Evolutionary conservation across 352 stramenopile genomes (phyloP).

Genomic region (Globisporangium viniferum): DNA sequence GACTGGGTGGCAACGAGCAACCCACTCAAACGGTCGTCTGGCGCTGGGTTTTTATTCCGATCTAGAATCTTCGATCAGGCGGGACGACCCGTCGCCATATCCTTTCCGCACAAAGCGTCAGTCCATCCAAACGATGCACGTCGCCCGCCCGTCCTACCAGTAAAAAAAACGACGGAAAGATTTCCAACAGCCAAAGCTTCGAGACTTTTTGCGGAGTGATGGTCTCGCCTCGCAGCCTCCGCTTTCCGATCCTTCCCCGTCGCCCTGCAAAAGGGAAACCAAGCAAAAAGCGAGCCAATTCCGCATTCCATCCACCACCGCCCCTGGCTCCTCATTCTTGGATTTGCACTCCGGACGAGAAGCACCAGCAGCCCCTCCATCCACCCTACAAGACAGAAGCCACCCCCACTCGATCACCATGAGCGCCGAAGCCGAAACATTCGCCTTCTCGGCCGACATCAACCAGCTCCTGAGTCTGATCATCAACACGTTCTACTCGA

Average conservation of each 20-base stretch:
- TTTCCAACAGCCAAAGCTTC: conserved; percentile 24
- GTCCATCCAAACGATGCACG: not conserved
- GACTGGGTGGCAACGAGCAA: not conserved
- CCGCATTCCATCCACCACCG: not conserved
- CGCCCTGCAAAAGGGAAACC: not conserved
- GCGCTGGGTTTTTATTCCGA: conserved; percentile 7
- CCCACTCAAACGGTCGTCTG: not conserved
- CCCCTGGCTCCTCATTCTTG: conserved; percentile 36
- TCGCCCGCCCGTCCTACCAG: conserved; percentile 23
- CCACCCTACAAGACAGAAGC: conserved; percentile 18
- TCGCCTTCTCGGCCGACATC: conserved; percentile 99
- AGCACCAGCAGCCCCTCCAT: conserved; percentile 20
- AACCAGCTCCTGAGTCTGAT: conserved; percentile 99
- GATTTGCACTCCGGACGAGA: conserved; percentile 45
- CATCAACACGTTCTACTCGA: conserved; percentile 99
- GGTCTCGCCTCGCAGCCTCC: conserved; percentile 19
- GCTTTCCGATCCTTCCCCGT: not conserved
- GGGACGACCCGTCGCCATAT: conserved; percentile 23
- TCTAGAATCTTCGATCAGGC: conserved; percentile 70
- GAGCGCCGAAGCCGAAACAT: conserved; percentile 94
- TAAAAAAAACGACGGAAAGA: conserved; percentile 25
- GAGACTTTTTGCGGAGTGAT: conserved; percentile 20
- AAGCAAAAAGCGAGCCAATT: not conserved
- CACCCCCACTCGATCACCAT: conserved; percentile 32
- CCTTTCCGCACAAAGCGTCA: not conserved